phyloP scores from a whole-genome alignment of 495 filamentous ascomycete genomes.

The Tuber umbilicatum region DNA sequence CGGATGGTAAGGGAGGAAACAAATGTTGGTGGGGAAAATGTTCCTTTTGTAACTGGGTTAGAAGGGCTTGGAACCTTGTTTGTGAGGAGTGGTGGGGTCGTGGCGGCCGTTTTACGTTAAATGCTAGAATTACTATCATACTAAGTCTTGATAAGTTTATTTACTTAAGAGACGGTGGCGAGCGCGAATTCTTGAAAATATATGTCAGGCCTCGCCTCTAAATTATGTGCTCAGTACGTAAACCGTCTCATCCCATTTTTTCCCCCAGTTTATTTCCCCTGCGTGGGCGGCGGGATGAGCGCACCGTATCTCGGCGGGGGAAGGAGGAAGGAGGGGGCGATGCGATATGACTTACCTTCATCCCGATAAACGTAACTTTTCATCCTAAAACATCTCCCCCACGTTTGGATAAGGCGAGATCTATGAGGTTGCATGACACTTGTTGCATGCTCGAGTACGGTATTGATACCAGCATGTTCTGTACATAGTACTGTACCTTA shows the following conservation, averaged over 20 bases:
- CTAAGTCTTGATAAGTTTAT: neutral
- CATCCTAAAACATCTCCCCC: conserved; percentile 31
- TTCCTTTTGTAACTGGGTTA: neutral
- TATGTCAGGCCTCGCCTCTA: conserved; percentile 1
- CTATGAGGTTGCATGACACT: too few species aligned
- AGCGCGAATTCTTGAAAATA: neutral
- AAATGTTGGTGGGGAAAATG: neutral
- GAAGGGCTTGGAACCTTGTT: neutral
- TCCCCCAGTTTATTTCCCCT: conserved; percentile 9
- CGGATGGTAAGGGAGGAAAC: conserved; percentile 12
- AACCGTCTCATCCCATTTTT: conserved; percentile 32
- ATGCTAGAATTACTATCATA: neutral
- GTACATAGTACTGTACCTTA: neutral
- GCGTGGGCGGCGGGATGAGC: conserved; percentile 22
- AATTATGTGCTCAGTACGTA: conserved; percentile 27
- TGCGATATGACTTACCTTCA: conserved; percentile 13
- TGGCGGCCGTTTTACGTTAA: neutral
- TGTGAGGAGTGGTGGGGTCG: neutral
- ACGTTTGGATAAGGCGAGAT: conserved; percentile 27
- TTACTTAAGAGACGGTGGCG: neutral
- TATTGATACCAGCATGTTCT: neutral
- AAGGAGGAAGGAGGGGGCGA: neutral
- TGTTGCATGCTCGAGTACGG: too few species aligned
- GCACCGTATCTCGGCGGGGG: conserved; percentile 16
- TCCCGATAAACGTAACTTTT: conserved; percentile 30